These are phyloP conservation scores for Colletotrichum gloeosporioides DNA, from an alignment of 2,329 filamentous ascomycete species.

Conservation along the genomic window DNA sequence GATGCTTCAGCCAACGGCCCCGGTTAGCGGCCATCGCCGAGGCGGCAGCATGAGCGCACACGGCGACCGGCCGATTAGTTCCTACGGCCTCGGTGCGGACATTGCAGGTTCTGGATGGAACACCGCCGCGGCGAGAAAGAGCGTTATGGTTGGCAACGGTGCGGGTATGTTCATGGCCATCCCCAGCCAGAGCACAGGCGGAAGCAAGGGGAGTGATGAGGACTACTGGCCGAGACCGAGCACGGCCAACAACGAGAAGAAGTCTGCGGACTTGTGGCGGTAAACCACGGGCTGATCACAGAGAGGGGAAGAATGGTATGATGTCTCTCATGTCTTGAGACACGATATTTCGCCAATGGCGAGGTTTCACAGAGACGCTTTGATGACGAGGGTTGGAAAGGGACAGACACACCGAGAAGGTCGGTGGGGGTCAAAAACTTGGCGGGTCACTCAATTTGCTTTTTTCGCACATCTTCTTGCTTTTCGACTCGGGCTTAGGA, in stretches of 20 bases:
- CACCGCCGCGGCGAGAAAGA: slow-evolving; percentile 56
- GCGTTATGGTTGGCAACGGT: slow-evolving; percentile 58
- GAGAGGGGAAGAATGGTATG: not conserved
- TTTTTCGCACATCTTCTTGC: not conserved
- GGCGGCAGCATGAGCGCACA: slow-evolving; percentile 18
- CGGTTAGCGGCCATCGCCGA: slow-evolving; percentile 17
- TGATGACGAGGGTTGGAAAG: not conserved
- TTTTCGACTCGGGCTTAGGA: not conserved
- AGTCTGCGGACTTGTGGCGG: slow-evolving; percentile 15
- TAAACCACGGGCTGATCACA: not conserved
- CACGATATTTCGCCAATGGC: not conserved
- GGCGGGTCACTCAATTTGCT: not conserved
- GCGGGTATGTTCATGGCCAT: slow-evolving; percentile 59
- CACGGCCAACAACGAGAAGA: slow-evolving; percentile 20
- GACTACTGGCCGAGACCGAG: slow-evolving; percentile 35
- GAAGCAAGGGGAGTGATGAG: slow-evolving; percentile 28
- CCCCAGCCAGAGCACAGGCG: slow-evolving; percentile 37
- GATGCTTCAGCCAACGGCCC: slow-evolving; percentile 44
- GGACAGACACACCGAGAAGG: not conserved
- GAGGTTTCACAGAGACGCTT: not conserved
- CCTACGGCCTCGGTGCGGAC: slow-evolving; percentile 62
- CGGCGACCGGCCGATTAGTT: slow-evolving; percentile 54
- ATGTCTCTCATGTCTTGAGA: not conserved
- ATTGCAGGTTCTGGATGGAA: slow-evolving; percentile 55
- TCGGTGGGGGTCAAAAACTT: not conserved